Evolutionary conservation across 2,329 filamentous ascomycete species (phyloP).

Genomic region (Diaporthe amygdali): DNA sequence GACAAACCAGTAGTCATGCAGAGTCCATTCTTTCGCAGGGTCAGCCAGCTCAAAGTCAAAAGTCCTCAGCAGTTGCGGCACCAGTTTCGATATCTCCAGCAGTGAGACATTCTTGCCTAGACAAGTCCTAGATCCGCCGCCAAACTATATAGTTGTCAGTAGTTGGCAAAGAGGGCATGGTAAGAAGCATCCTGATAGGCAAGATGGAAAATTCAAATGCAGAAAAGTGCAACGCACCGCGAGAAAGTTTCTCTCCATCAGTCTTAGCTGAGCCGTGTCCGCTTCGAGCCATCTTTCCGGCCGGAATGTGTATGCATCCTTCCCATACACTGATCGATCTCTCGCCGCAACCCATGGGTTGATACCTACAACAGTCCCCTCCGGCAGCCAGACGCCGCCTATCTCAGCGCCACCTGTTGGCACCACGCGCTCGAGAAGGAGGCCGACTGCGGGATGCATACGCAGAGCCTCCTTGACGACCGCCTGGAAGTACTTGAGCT

Average conservation of each 20-base stretch:
- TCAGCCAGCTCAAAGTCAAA: constrained; percentile 38
- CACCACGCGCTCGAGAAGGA: constrained; percentile 38
- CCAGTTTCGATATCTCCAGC: constrained; percentile 48
- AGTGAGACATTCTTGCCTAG: constrained; percentile 49
- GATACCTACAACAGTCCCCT: constrained; percentile 49
- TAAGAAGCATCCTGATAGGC: neutral
- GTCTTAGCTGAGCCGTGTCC: constrained; percentile 34
- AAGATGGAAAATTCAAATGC: no score
- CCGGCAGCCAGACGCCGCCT: constrained; percentile 46
- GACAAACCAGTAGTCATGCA: constrained; percentile 14
- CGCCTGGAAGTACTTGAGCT: constrained; percentile 53
- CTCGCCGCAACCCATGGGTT: constrained; percentile 45
- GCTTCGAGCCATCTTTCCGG: constrained; percentile 55
- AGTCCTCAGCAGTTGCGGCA: constrained; percentile 42
- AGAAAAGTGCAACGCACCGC: neutral
- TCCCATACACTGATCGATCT: constrained; percentile 41
- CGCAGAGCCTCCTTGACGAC: constrained; percentile 54
- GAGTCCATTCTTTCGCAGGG: neutral
- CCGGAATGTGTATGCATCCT: constrained; percentile 47
- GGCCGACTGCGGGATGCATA: constrained; percentile 48
- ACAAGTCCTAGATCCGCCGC: constrained; percentile 41
- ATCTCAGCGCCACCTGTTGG: constrained; percentile 42
- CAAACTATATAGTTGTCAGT: constrained; percentile 24
- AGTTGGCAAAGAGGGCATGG: neutral
- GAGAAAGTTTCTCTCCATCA: constrained; percentile 35